Evolutionary conservation across 345 rosid species (phyloP), one percentile per base, ranked within the genome.

Genomic region (Hypericum androsaemum): DNA sequence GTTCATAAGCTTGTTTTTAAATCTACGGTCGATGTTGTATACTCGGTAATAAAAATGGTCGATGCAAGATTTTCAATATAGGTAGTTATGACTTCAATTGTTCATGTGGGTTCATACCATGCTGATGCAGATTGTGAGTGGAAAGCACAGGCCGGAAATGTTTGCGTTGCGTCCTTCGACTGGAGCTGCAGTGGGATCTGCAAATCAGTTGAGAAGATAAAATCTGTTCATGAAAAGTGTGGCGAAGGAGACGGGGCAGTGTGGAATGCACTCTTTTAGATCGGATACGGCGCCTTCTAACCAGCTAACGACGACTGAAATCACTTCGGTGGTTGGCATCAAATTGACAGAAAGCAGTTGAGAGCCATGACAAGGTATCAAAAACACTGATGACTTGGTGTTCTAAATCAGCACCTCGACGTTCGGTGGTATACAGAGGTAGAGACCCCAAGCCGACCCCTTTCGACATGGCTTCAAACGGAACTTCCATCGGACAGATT

Each of bases 171-270:
- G 37, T 88, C 98, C 1, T 92, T 88, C 46, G 95, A 92, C 56
- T 92, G 98, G 95, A 92, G 88, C 72, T 92, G 98, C 69, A 92
- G 98, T 32, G 97, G 95, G 28, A 92, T 88, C 57, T 88, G 97
- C 82, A 88, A 88, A 68, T 92, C 98, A 0, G 94, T 92, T 43
- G 95, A 92, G 79, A 92, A 65, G 66, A 64, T 92, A 48, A 88
- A 81, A 73, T 68, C 58, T 62, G 98, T 88, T 10, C 97, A 92
- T 42, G 78, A 77, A 60, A 80, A 69, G 62, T 85, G 97, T 14
- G 84, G 98, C 5, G 98, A 92, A 78, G 98, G 88, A 38, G 97
- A 81, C 52, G 85, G 63, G 59, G 86, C 80, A 17, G 90, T 88
- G 41, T 92, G 98, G 98, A 78, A 77, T 67, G 76, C 88, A 28